Evolutionary conservation across 129 eudicot species (phyloP), one percentile per base, ranked within the genome.

Genomic region (Lactuca saligna): DNA sequence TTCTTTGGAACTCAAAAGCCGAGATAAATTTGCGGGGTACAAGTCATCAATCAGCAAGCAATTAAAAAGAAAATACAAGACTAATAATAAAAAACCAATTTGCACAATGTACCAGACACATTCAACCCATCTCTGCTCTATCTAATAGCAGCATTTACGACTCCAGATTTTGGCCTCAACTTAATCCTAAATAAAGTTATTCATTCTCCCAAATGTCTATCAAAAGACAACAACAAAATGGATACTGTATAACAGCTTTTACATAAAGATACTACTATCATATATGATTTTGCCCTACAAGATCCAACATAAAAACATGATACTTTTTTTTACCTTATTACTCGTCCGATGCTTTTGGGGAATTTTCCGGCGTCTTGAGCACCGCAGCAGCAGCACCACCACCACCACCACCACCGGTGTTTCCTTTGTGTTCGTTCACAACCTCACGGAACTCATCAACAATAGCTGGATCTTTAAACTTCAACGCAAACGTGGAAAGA

Each of bases 401-500:
- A 20, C n/a, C n/a, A n/a, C 25, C 25, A 46, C n/a, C 51, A 46
- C 51, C 51, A 3, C 51, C 51, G 5, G 79, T 54, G 78, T 77
- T 65, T 46, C 74, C 84, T 63, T 85, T 93, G 53, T 89, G 89
- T 69, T 85, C 82, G 14, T 69, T 63, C 6, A 93, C 95, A 59
- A 74, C 85, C 0, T 72, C 68, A 57, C 70, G 79, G 20, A 93
- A 93, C 68, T 83, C 85, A 57, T 86, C 98, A 69, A 78, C 95
- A 17, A 79, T 39, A 0, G 88, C 80, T 57, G 83, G 61, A 56
- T 93, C 98, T 70, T 72, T 93, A 53, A 93, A 93, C 83, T 89
- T 93, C 78, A 93, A 61, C 0, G 96, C 98, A 78, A 82, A 78
- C 14, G 97, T 89, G 3, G 95, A 83, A 44, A 93, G 86, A 25